phyloP scores from a whole-genome alignment of 2,329 filamentous ascomycete genomes.

The Uncinocarpus reesii region DNA sequence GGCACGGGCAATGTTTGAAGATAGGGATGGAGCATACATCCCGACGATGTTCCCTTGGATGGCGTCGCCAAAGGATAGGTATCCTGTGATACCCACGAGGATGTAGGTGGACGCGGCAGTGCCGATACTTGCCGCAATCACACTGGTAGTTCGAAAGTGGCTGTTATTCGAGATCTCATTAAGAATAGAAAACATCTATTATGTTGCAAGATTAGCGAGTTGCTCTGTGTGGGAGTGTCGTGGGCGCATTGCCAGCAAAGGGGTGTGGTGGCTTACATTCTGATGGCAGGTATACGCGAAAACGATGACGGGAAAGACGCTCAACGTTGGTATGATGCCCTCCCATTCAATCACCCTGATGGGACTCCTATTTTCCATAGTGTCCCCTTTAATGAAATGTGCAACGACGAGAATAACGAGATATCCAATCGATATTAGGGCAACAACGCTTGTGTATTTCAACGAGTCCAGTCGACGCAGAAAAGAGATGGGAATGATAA shows the following conservation, averaged over 20 bases:
- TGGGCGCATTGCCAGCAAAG: background rate
- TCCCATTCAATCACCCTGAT: constrained; percentile 70
- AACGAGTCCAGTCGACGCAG: constrained; percentile 83
- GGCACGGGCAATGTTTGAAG: constrained; percentile 83
- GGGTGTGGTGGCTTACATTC: constrained; percentile 53
- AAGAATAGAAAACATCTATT: constrained; percentile 92
- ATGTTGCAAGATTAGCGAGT: constrained; percentile 11
- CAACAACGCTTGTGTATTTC: constrained; percentile 91
- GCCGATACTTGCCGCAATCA: constrained; percentile 76
- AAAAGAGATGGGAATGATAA: constrained; percentile 91
- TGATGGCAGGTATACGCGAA: constrained; percentile 99
- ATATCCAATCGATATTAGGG: constrained; percentile 86
- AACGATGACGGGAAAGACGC: constrained; percentile 85
- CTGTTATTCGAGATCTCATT: constrained; percentile 88
- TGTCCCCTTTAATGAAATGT: constrained; percentile 72
- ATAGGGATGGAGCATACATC: constrained; percentile 71
- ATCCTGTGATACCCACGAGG: constrained; percentile 86
- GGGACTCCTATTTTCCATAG: constrained; percentile 59
- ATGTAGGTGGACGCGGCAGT: constrained; percentile 79
- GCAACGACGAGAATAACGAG: constrained; percentile 86
- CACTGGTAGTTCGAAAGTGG: constrained; percentile 63
- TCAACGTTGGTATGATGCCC: constrained; percentile 66
- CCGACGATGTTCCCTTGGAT: constrained; percentile 87
- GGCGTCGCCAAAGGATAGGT: constrained; percentile 85
- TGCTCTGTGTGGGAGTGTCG: background rate